These are phyloP conservation scores for Fusarium austroafricanum DNA, from an alignment of 2,329 filamentous ascomycete species.

Conservation along the genomic window DNA sequence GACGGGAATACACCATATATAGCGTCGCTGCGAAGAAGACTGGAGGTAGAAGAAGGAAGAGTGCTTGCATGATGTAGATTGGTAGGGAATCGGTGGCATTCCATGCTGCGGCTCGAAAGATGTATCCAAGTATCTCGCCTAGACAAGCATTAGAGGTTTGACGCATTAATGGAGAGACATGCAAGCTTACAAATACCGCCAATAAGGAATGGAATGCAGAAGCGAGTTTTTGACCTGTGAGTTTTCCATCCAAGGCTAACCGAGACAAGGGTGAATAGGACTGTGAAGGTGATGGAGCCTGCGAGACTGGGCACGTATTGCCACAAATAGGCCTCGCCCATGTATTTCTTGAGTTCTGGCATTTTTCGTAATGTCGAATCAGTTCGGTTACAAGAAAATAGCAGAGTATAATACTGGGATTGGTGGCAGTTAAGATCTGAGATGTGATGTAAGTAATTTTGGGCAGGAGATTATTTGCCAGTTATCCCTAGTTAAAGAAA, in stretches of 20 bases:
- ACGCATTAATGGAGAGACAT: fast-evolving
- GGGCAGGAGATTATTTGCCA: too few species aligned
- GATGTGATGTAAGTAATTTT: too few species aligned
- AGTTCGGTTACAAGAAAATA: too few species aligned
- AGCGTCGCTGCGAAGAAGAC: constrained; percentile 34
- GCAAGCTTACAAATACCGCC: constrained; percentile 58
- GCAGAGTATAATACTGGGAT: too few species aligned
- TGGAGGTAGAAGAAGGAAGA: constrained; percentile 21
- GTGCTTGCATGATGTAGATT: constrained; percentile 32
- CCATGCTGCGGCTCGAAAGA: constrained; percentile 22
- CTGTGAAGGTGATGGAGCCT: constrained; percentile 57
- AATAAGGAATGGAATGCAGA: constrained; percentile 59
- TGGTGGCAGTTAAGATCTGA: too few species aligned
- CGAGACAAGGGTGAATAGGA: constrained; percentile 58
- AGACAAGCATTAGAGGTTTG: not conserved
- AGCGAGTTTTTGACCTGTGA: constrained; percentile 58
- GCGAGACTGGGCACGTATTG: constrained; percentile 56
- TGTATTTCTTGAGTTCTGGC: too few species aligned
- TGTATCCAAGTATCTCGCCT: constrained; percentile 32
- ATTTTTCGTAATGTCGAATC: not conserved
- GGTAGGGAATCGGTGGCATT: constrained; percentile 15
- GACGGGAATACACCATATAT: constrained; percentile 34
- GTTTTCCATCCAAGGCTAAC: constrained; percentile 55
- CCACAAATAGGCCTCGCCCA: constrained; percentile 42
- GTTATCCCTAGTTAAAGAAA: too few species aligned